Evolutionary conservation across 257 asterid species (phyloP).

Genomic region (Nicotiana sylvestris): DNA sequence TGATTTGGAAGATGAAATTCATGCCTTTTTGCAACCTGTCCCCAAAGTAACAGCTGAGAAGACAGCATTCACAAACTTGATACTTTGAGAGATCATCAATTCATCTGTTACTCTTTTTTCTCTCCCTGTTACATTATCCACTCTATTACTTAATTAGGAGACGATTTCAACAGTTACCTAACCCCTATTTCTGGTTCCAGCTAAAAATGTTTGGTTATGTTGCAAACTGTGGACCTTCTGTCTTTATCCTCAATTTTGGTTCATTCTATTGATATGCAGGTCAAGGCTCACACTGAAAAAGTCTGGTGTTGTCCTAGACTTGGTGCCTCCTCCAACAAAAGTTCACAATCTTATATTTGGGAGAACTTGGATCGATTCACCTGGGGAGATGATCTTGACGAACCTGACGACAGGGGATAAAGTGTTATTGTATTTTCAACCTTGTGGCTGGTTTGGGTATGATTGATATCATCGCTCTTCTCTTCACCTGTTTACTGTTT

Average conservation of each 20-base stretch:
- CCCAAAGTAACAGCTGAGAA: not conserved
- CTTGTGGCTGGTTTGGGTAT: conserved; percentile 99
- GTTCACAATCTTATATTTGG: conserved; percentile 93
- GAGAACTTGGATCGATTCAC: conserved; percentile 98
- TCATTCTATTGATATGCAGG: conserved; percentile 38
- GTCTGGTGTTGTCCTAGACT: conserved; percentile 72
- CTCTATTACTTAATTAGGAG: not conserved
- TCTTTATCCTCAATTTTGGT: not conserved
- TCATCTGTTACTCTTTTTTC: not conserved
- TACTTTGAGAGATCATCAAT: not conserved
- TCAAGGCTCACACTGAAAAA: conserved; percentile 81
- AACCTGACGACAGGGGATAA: conserved; percentile 95
- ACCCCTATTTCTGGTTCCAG: not conserved
- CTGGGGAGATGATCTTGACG: conserved; percentile 91
- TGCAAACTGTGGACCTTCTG: not conserved
- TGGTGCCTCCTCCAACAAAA: conserved; percentile 97
- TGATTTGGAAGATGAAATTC: not conserved
- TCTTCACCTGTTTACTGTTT: not conserved
- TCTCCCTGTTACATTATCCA: not conserved
- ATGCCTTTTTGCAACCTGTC: not conserved
- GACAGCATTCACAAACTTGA: not conserved
- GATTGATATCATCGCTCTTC: conserved; percentile 13
- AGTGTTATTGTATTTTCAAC: conserved; percentile 91
- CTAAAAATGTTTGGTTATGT: not conserved
- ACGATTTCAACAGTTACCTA: not conserved